These are phyloP conservation scores for Violaceomyces palustris DNA, from an alignment of 1,284 basidiomycete genomes.

Conservation along the genomic window DNA sequence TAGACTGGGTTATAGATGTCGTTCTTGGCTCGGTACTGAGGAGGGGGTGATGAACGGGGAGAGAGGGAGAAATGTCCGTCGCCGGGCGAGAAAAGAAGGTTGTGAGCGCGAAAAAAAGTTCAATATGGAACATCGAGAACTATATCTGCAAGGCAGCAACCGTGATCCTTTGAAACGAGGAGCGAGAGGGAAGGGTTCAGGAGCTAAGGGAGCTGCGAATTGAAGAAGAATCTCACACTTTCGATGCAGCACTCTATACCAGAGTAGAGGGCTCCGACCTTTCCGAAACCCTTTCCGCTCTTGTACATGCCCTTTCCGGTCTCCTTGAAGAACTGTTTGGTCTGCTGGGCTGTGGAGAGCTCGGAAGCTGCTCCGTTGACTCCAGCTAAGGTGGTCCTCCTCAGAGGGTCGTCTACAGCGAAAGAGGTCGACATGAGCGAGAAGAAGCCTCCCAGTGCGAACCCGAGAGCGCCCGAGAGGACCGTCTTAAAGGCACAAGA, in stretches of 20 bases:
- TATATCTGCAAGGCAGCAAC: too few relatives aligned
- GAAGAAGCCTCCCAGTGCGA: constrained; percentile 90
- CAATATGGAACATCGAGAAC: not conserved
- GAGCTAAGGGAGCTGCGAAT: not conserved
- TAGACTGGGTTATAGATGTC: constrained; percentile 46
- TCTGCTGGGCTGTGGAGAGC: constrained; percentile 61
- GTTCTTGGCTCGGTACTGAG: constrained; percentile 49
- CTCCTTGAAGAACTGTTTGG: constrained; percentile 81
- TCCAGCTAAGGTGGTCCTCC: constrained; percentile 29
- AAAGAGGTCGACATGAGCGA: constrained; percentile 93
- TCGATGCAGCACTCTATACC: constrained; percentile 94
- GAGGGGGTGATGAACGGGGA: not conserved
- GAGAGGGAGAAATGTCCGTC: not conserved
- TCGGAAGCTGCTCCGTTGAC: constrained; percentile 7
- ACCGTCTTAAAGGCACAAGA: constrained; percentile 76
- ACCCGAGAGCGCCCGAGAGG: constrained; percentile 70
- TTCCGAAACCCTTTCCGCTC: constrained; percentile 85
- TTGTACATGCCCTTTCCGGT: constrained; percentile 91
- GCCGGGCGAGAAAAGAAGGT: not conserved
- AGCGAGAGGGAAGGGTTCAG: not conserved
- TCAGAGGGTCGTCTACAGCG: constrained; percentile 80
- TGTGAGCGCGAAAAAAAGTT: not conserved
- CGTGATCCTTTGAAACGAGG: not conserved
- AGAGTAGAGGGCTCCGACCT: constrained; percentile 87
- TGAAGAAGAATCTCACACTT: constrained; percentile 83